Base-by-base conservation (phyloP, 352 stramenopile genomes). In the Pseudoperonospora humuli region DNA sequence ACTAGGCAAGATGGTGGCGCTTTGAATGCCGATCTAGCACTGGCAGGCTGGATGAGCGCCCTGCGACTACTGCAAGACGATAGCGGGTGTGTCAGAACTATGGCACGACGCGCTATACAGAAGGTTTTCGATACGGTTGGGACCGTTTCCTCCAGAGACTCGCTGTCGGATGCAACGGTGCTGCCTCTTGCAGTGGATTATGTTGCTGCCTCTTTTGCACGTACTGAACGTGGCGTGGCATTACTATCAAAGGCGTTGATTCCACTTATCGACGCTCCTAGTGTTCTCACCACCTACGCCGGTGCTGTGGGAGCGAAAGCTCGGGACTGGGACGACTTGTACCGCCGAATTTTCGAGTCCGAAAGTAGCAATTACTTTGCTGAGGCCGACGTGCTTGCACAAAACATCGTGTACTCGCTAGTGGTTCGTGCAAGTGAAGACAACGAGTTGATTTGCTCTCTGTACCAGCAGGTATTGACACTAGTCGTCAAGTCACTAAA, bases 281-380 rank as follows among this genome's bases (percentile, higher is more conserved):
- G 40, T 1, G 39, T 77, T 23, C 54, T 90, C 8, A 27, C 54
- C 3, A 58, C 78, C 13, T 84, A 77, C 44, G 38, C 63, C 24
- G 58, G 55, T 33, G 52, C 33, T n/a, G 41, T 55, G 14, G 63
- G 69, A 10, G 46, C 52, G 24, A 74, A 70, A 34, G 57, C 61
- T 0, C 55, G 70, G 34, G 67, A 82, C 36, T 75, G 64, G 55
- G 61, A 73, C 23, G 60, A 86, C 32, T 47, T 87, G 6, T 83
- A 68, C 39, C 61, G 64, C 33, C 70, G 71, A 29, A 90, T 90
- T 42, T 90, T 90, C 38, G 78, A 90, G 41, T 64, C 73, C 5
- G 78, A 90, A 51, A 84, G 72, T 54, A 78, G 61, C 53, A 90
- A 90, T 43, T 90, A 82, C 45, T 90, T 83, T 39, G 70, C 64